Base-by-base conservation (phyloP, 306 rosid genomes). In the Citrullus colocynthis region DNA sequence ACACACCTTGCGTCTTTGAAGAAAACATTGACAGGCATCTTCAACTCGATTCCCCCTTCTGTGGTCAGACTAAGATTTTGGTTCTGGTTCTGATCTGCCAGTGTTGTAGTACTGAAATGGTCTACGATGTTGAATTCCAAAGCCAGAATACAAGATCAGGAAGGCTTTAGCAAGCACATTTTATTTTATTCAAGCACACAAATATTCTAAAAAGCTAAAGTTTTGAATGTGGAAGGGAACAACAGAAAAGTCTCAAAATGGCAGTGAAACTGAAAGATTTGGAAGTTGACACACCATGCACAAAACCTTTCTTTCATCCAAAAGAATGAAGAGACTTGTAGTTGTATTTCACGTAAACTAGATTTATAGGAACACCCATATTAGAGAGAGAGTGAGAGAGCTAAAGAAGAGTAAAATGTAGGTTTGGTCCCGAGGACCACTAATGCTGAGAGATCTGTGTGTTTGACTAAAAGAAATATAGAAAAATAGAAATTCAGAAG, bases 1-100 rank as follows among this genome's bases (percentile, higher is more conserved):
- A 32, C 17, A 14, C 86, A 95, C 98, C 97, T 92, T 85, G 93
- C 88, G 79, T 90, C 96, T 85, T 74, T 87, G 93, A 95, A 92
- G 96, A 95, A 92, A 80, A 95, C 96, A 78, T 87, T 81, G 81
- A 89, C 76, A 45, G 97, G 96, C 37, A 89, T 70, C 64, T 81
- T 90, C 91, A 86, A 83, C 79, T 81, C 84, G 88, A 70, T 85
- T 79, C 42, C 78, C 78, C 56, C 79, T 58, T 37, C 5, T 14
- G 39, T 36, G 49, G 79, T 56, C 42, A 59, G 44, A 51, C 13
- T 14, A 51, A 73, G 59, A 36, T 73, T 73, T 24, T 73, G 61
- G 24, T 30, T 72, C 42, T 72, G 45, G 48, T 64, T 65, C 73
- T 65, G 76, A 24, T 72, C 36, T 15, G 37, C 59, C 76, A 49